Percentiles rank a stretch among this genome's conserved stretches.
Evolutionary conservation across 257 asterid genomes (phyloP).

Genomic region (Solanum microdontum): DNA sequence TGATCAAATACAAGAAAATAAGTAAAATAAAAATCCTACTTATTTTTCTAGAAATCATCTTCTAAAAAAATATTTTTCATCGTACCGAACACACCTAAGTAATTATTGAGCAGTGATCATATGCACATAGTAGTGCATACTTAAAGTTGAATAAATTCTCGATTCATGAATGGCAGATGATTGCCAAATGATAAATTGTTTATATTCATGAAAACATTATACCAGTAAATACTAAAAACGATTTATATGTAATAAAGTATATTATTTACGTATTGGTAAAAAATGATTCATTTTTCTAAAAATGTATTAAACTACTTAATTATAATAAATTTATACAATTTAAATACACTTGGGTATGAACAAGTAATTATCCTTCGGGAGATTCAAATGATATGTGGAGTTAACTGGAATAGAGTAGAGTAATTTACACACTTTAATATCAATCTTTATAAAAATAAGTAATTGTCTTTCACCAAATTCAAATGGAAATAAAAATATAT

Average conservation of each 20-base stretch:
- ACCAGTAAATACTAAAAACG: not conserved
- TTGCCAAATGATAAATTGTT: not conserved
- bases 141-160: not conserved
- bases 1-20: not conserved
- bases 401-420: not conserved
- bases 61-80: not conserved
- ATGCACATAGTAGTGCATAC: not conserved
- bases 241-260: too few relatives aligned
- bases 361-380: not conserved
- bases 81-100: not conserved
- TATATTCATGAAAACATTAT: too few relatives aligned
- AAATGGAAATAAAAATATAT: too few relatives aligned
- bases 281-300: not conserved
- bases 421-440: not conserved
- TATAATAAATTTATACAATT: not conserved
- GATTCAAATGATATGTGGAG: not conserved
- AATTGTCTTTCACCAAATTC: not conserved
- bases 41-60: too few relatives aligned
- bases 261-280: not conserved
- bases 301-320: not conserved
- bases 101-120: not conserved
- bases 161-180: not conserved
- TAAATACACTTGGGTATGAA: not conserved
- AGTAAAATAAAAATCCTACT: not conserved
- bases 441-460: not conserved